Evolutionary conservation across 2,329 filamentous ascomycete species (phyloP), one percentile per base, ranked within the genome.

Genomic region (Diaporthe citrichinensis): DNA sequence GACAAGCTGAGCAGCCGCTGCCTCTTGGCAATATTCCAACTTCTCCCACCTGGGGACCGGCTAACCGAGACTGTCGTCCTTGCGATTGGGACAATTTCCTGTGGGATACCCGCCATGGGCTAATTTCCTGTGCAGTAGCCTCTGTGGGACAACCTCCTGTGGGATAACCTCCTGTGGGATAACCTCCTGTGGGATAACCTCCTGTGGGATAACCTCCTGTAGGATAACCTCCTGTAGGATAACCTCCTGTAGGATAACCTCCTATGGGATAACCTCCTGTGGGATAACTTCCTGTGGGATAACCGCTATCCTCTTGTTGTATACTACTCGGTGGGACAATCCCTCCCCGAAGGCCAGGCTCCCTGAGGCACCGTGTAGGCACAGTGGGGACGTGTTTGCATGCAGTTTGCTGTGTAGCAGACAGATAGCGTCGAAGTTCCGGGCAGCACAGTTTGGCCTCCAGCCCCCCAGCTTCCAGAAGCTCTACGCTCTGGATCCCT

Each of bases 401-500:
- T 31, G n/a, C 36, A 14, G 44, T 17, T 34, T n/a, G 61, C 28
- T 34, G 17, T 44, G 59, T 46, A 46, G 25, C 62, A 67, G 62
- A 51, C 28, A 68, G 44, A 68, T 20, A 53, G 31, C 41, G 5
- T n/a, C 23, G 5, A 20, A 51, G 23, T 51, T 51, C 44, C 46
- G 25, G 28, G 20, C 41, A 23, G 44, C 31, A 28, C 36, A 20
- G 28, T 51, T n/a, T 10, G 28, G 44, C 62, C 41, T 25, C 46
- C 65, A 69, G 34, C 65, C 65, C 65, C 65, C 31, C 49, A 20
- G 34, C 49, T 69, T 69, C 65, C 23, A 69, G 65, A 69, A 69
- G 49, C 23, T 69, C 49, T 68, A n/a, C 28, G 23, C 25, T 34
- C 41, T 34, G 41, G 25, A 69, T 69, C 65, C 65, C 65, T 69